phyloP scores from a whole-genome alignment of 768 basidiomycete species.

The Rhodotorula taiwanensis region DNA sequence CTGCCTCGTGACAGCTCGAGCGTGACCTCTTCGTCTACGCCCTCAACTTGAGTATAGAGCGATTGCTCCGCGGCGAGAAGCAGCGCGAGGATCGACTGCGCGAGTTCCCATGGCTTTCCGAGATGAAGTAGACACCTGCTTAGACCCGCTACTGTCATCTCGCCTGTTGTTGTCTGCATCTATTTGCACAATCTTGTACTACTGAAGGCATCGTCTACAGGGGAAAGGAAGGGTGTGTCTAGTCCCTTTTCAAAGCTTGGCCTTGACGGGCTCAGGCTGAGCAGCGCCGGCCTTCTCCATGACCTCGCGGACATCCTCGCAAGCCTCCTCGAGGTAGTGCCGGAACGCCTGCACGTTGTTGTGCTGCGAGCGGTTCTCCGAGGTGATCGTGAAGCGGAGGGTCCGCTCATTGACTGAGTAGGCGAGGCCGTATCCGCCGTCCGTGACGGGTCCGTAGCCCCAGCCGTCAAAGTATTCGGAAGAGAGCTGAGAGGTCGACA shows the following conservation, averaged over 20 bases:
- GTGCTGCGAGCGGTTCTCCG: constrained; percentile 38
- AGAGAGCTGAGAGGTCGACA: constrained; percentile 81
- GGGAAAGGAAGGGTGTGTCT: too few relatives aligned
- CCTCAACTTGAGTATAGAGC: constrained; percentile 81
- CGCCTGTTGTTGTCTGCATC: too few relatives aligned
- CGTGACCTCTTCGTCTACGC: constrained; percentile 94
- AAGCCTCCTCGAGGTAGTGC: constrained; percentile 71
- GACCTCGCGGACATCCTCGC: constrained; percentile 67
- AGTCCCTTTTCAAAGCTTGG: constrained; percentile 16
- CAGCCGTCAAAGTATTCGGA: constrained; percentile 80
- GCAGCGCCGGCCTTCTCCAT: constrained; percentile 55
- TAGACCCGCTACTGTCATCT: not conserved
- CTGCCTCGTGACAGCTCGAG: constrained; percentile 49
- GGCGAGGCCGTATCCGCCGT: constrained; percentile 38
- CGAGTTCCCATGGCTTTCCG: constrained; percentile 43
- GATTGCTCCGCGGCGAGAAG: constrained; percentile 57
- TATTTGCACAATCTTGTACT: too few relatives aligned
- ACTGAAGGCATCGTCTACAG: too few relatives aligned
- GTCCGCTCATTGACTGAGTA: constrained; percentile 80
- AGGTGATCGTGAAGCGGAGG: constrained; percentile 84
- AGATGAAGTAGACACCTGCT: not conserved
- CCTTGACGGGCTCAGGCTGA: constrained; percentile 8
- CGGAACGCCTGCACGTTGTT: constrained; percentile 51
- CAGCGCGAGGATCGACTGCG: constrained; percentile 62
- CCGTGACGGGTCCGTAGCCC: constrained; percentile 67